A percentile compares a stretch with the other conserved stretches of the same genome.
phyloP scores from a whole-genome alignment of 1,284 basidiomycete species.

The Jaminaea rosea region DNA sequence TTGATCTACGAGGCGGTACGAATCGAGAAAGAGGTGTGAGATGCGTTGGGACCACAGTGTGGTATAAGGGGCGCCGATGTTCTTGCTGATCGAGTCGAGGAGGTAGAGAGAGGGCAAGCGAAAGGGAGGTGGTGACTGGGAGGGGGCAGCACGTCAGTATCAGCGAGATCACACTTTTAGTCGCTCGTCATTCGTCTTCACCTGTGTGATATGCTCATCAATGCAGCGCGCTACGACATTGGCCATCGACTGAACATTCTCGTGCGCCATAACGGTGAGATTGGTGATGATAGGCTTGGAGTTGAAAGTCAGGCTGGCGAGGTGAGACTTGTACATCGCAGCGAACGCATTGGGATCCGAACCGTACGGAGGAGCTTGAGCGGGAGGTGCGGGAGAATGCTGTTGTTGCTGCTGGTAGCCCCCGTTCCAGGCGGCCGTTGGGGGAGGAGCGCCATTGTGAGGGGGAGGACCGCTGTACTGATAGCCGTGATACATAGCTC shows the following conservation, averaged over 20 bases:
- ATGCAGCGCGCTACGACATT: conserved; percentile 77
- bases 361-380: too few relatives aligned
- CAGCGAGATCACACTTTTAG: background rate
- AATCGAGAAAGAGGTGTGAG: conserved; percentile 38
- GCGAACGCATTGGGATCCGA: conserved; percentile 63
- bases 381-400: too few relatives aligned
- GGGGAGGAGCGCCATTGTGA: too few relatives aligned
- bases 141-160: conserved; percentile 4
- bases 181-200: too few relatives aligned
- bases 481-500: too few relatives aligned
- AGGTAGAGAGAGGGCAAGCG: conserved; percentile 91
- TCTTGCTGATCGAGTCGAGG: conserved; percentile 70
- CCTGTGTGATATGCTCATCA: conserved; percentile 69
- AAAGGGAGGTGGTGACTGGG: conserved; percentile 57
- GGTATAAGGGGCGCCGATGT: conserved; percentile 42
- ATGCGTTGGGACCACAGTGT: conserved; percentile 36
- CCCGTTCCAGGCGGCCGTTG: too few relatives aligned
- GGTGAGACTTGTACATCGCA: conserved; percentile 54
- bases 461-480: too few relatives aligned
- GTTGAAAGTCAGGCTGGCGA: conserved; percentile 82
- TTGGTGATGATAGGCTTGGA: conserved; percentile 90
- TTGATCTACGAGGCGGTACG: conserved; percentile 43
- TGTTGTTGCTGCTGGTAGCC: too few relatives aligned
- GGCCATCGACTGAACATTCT: conserved; percentile 65
- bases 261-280: conserved; percentile 86